A percentile compares a stretch with the other conserved stretches of the same genome.
These are phyloP conservation scores for Ustilago trichophora DNA, from an alignment of 1,284 basidiomycete genomes.

Conservation along the genomic window DNA sequence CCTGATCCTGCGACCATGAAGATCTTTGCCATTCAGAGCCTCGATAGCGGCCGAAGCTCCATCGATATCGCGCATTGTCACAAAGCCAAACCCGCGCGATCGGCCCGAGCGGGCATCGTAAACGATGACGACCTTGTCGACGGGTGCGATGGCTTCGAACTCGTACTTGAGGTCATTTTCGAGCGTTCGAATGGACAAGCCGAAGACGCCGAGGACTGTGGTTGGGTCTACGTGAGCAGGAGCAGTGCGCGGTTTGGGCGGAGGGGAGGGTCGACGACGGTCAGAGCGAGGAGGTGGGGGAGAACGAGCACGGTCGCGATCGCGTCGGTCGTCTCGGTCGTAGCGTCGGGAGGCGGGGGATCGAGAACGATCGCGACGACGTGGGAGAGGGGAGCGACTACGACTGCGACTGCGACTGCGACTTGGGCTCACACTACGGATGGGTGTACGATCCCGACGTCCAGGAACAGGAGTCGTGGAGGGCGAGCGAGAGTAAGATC, in stretches of 20 bases:
- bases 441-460: conserved; percentile 16
- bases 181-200: conserved; percentile 89
- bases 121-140: conserved; percentile 92
- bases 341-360: conserved; percentile 32
- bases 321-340: conserved; percentile 21
- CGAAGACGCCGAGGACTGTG: conserved; percentile 93
- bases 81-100: conserved; percentile 97
- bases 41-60: conserved; percentile 88
- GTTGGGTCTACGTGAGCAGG: conserved; percentile 75
- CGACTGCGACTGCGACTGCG: conserved; percentile 17
- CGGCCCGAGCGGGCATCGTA: conserved; percentile 97
- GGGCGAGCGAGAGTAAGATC: conserved; percentile 46
- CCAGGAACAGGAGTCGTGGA: conserved; percentile 37
- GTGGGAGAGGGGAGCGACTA: conserved; percentile 18
- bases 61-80: conserved; percentile 86
- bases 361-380: conserved; percentile 39
- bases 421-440: conserved; percentile 9
- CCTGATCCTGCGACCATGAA: conserved; percentile 93
- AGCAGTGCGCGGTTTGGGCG: conserved; percentile 35
- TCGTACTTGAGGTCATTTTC: conserved; percentile 95
- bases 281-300: conserved; percentile 32
- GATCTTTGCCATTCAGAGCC: conserved; percentile 91
- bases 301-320: conserved; percentile 36
- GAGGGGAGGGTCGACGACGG: conserved; percentile 30
- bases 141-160: conserved; percentile 85